A percentile compares a stretch with the other conserved stretches of the same genome.
phyloP scores from a whole-genome alignment of 495 filamentous ascomycete species.

The Aspergillus nidulans region DNA sequence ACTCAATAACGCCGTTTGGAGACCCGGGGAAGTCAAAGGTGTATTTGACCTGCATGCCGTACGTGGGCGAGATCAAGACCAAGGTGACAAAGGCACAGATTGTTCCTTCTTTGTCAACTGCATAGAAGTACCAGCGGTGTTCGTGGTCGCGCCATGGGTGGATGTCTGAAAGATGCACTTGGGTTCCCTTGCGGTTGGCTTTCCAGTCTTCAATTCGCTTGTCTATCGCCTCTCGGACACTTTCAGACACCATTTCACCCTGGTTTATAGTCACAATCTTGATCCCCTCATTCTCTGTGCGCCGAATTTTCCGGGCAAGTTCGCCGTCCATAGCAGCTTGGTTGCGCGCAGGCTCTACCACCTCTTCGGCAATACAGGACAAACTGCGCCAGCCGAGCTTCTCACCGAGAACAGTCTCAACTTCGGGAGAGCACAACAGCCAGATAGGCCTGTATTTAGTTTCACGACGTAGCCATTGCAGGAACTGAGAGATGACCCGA shows the following conservation, averaged over 20 bases:
- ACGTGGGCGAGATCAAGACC: slow-evolving; percentile 64
- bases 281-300: slow-evolving; percentile 72
- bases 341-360: slow-evolving; percentile 60
- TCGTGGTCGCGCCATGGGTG: slow-evolving; percentile 71
- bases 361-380: slow-evolving; percentile 79
- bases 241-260: slow-evolving; percentile 57
- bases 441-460: slow-evolving; percentile 75
- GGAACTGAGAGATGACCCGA: slow-evolving; percentile 64
- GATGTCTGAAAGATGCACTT: slow-evolving; percentile 82
- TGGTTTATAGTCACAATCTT: slow-evolving; percentile 63
- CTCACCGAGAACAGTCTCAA: slow-evolving; percentile 69
- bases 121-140: slow-evolving; percentile 80
- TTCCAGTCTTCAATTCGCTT: slow-evolving; percentile 75
- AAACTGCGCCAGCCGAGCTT: slow-evolving; percentile 79
- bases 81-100: slow-evolving; percentile 71
- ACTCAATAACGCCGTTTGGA: slow-evolving; percentile 75
- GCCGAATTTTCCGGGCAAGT: slow-evolving; percentile 65
- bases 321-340: slow-evolving; percentile 51
- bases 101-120: slow-evolving; percentile 58
- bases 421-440: slow-evolving; percentile 64
- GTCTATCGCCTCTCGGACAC: slow-evolving; percentile 61
- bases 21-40: slow-evolving; percentile 77
- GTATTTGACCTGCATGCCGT: slow-evolving; percentile 88
- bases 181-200: slow-evolving; percentile 67
- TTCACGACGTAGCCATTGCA: slow-evolving; percentile 65